Evolutionary conservation across 805 yeast genomes (phyloP).

Genomic region (Starmerella gropengiesseri): DNA sequence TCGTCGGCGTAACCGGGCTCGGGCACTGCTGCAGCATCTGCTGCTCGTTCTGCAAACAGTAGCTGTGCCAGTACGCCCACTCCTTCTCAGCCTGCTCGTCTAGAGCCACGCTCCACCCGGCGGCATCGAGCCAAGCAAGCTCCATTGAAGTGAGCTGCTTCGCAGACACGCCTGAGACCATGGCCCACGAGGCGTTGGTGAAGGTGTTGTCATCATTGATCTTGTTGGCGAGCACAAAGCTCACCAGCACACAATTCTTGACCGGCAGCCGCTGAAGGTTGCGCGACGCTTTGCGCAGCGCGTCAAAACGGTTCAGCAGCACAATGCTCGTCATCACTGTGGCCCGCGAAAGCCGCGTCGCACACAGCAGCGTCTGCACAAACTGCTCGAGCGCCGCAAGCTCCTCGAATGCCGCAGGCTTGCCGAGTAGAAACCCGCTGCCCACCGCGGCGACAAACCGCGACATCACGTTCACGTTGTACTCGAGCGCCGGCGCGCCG

Average conservation of each 20-base stretch:
- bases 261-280: slow-evolving; percentile 32
- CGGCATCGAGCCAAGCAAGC: slow-evolving; percentile 47
- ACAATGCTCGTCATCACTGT: slow-evolving; percentile 72
- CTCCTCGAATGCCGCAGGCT: slow-evolving; percentile 1
- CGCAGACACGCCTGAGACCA: slow-evolving; percentile 77
- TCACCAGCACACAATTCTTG: slow-evolving; percentile 28
- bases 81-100: slow-evolving; percentile 13
- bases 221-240: slow-evolving; percentile 79
- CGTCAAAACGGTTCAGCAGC: slow-evolving; percentile 47
- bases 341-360: slow-evolving; percentile 78
- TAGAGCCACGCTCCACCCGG: slow-evolving; percentile 17
- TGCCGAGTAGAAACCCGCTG: slow-evolving; percentile 10
- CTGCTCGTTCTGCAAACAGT: slow-evolving; percentile 16
- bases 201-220: slow-evolving; percentile 95
- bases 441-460: slow-evolving; percentile 55
- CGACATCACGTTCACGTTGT: slow-evolving; percentile 68
- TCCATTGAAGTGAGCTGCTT: slow-evolving; percentile 54
- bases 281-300: neutral
- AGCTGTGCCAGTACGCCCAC: slow-evolving; percentile 20
- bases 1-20: slow-evolving; percentile 10
- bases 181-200: slow-evolving; percentile 89
- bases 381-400: slow-evolving; percentile 28
- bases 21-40: slow-evolving; percentile 1
- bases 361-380: slow-evolving; percentile 58
- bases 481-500: slow-evolving; percentile 38